phyloP scores from a whole-genome alignment of 768 basidiomycete genomes.

The Pleurotus pulmonarius region DNA sequence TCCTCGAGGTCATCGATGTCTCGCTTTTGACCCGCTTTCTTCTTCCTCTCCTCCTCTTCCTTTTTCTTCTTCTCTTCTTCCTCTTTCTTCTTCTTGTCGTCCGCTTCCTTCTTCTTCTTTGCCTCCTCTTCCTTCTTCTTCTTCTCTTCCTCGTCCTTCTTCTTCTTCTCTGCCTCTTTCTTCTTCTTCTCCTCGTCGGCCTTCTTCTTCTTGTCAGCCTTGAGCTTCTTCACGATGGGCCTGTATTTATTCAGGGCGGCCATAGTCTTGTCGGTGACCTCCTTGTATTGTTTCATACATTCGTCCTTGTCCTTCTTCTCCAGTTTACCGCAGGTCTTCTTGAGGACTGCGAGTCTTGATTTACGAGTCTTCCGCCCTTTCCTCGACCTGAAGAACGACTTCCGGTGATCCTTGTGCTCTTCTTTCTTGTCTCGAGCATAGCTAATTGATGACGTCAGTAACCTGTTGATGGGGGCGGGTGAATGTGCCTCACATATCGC shows the following conservation, averaged over 20 bases:
- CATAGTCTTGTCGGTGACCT: background rate
- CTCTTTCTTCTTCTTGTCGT: background rate
- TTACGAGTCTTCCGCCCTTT: background rate
- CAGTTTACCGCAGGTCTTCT: slow-evolving; percentile 4
- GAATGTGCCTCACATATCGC: background rate
- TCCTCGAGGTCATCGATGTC: background rate
- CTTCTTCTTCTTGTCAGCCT: slow-evolving; percentile 1
- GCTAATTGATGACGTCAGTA: background rate
- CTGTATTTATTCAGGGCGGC: background rate
- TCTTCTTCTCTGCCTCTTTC: slow-evolving; percentile 5
- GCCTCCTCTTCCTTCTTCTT: slow-evolving; percentile 3
- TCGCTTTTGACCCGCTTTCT: background rate
- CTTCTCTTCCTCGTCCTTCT: background rate
- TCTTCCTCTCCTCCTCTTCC: background rate
- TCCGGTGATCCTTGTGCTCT: background rate
- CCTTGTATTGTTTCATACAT: slow-evolving; percentile 4
- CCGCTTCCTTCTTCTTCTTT: background rate
- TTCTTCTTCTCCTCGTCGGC: background rate
- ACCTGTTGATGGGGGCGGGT: background rate
- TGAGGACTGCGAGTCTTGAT: slow-evolving; percentile 1
- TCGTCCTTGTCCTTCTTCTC: slow-evolving; percentile 2
- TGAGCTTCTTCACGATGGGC: background rate
- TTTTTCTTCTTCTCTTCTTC: background rate
- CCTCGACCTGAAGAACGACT: background rate
- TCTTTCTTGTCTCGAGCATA: slow-evolving; percentile 2